phyloP scores from a whole-genome alignment of 805 yeast genomes.

The Clavispora asparagi region DNA sequence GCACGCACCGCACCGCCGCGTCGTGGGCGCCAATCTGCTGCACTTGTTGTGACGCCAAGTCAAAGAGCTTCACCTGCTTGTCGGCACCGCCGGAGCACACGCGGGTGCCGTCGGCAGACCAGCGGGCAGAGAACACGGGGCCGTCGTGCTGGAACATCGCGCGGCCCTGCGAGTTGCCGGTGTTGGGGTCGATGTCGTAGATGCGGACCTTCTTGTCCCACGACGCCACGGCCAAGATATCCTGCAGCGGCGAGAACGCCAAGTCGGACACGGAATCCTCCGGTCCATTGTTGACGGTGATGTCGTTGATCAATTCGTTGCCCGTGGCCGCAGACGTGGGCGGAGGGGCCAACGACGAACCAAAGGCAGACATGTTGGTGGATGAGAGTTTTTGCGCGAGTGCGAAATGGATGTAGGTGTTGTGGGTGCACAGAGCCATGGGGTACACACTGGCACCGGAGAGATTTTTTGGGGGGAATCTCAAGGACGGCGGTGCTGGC shows the following conservation, averaged over 20 bases:
- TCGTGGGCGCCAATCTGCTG: constrained; percentile 85
- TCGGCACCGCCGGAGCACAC: constrained; percentile 89
- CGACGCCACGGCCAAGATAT: constrained; percentile 72
- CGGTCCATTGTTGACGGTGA: constrained; percentile 73
- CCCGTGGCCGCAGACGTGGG: constrained; percentile 35
- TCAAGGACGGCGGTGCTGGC: too few relatives aligned
- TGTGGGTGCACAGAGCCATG: too few relatives aligned
- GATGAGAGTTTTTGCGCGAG: constrained; percentile 15
- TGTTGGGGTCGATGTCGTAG: constrained; percentile 70
- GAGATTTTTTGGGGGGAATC: too few relatives aligned
- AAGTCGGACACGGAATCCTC: constrained; percentile 85
- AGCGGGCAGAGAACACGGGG: constrained; percentile 77
- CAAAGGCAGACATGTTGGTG: constrained; percentile 5
- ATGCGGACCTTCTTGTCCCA: constrained; percentile 96
- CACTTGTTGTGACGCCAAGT: constrained; percentile 73
- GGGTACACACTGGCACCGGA: too few relatives aligned
- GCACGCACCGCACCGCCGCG: constrained; percentile 67
- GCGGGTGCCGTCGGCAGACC: constrained; percentile 84
- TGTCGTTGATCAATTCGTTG: constrained; percentile 65
- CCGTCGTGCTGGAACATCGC: constrained; percentile 88
- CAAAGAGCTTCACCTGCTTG: constrained; percentile 79
- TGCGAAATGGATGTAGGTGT: constrained; percentile 13
- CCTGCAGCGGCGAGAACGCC: constrained; percentile 82
- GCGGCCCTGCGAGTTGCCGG: constrained; percentile 79
- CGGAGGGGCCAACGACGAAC: constrained; percentile 7